Evolutionary conservation across 1,284 basidiomycete species (phyloP).

Genomic region (Caloboletus inedulis): DNA sequence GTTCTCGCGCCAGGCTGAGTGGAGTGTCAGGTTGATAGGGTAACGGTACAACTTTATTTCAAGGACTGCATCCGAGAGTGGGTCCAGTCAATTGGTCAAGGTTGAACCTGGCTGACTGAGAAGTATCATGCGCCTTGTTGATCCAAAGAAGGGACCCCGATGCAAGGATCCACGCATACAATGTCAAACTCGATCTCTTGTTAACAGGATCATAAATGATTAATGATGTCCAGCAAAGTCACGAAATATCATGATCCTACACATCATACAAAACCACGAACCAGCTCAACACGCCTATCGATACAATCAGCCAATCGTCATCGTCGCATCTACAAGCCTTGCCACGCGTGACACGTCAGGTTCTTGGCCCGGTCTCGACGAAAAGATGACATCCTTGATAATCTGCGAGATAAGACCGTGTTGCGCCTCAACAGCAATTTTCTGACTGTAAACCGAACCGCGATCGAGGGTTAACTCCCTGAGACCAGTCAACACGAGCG

Average conservation of each 20-base stretch:
- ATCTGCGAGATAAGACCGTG: conserved; percentile 89
- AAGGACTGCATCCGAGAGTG: too few relatives aligned
- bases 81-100: too few relatives aligned
- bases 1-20: too few relatives aligned
- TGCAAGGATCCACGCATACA: too few relatives aligned
- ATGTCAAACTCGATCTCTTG: not conserved
- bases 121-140: too few relatives aligned
- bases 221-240: not conserved
- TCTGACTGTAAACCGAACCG: conserved; percentile 53
- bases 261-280: not conserved
- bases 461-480: not conserved
- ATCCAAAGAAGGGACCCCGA: too few relatives aligned
- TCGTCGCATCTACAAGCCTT: conserved; percentile 40
- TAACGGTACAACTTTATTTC: too few relatives aligned
- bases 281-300: not conserved
- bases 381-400: conserved; percentile 84
- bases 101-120: too few relatives aligned
- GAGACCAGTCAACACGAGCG: not conserved
- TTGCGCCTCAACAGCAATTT: conserved; percentile 84
- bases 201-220: not conserved
- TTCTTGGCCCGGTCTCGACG: conserved; percentile 49
- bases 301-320: conserved; percentile 32
- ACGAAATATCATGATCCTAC: not conserved
- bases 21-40: too few relatives aligned
- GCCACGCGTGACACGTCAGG: conserved; percentile 25